Conservation (phyloP, 73 alveolate species). For the Stentor roeselii region DNA sequence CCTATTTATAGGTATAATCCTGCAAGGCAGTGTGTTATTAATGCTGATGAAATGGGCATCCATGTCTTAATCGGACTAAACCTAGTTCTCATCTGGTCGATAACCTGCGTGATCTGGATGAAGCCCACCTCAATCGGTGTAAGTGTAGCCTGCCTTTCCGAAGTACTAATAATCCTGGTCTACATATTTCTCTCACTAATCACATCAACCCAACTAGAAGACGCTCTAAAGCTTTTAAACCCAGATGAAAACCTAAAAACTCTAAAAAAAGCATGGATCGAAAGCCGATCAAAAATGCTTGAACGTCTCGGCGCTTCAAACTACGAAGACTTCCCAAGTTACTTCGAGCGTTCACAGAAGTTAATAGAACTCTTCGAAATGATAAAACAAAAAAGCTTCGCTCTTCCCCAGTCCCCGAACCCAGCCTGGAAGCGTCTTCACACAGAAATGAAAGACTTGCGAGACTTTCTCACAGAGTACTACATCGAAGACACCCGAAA, state of each 20-base stretch:
- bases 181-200: constrained; percentile 42
- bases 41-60: constrained; percentile 39
- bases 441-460: constrained; percentile 21
- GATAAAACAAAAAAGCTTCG: not conserved
- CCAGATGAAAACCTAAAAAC: constrained; percentile 38
- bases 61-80: constrained; percentile 29
- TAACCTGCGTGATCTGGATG: constrained; percentile 57
- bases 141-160: constrained; percentile 44
- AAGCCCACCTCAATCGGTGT: constrained; percentile 57
- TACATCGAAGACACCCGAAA: constrained; percentile 35
- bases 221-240: constrained; percentile 25
- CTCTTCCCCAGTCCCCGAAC: not conserved
- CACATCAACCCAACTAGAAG: constrained; percentile 42
- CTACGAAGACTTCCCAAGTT: not conserved
- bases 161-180: constrained; percentile 39
- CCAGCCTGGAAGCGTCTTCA: constrained; percentile 31
- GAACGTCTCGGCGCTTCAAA: not conserved
- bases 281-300: constrained; percentile 25
- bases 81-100: constrained; percentile 45
- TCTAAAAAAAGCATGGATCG: constrained; percentile 64
- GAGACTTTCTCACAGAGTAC: constrained; percentile 34
- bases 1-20: constrained; percentile 68
- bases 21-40: constrained; percentile 43
- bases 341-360: not conserved
- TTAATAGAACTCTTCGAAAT: not conserved